Percentiles rank a stretch among this genome's conserved stretches.
These are phyloP conservation scores for Vaucheria bursata DNA, from an alignment of 352 stramenopile genomes.

Conservation along the genomic window DNA sequence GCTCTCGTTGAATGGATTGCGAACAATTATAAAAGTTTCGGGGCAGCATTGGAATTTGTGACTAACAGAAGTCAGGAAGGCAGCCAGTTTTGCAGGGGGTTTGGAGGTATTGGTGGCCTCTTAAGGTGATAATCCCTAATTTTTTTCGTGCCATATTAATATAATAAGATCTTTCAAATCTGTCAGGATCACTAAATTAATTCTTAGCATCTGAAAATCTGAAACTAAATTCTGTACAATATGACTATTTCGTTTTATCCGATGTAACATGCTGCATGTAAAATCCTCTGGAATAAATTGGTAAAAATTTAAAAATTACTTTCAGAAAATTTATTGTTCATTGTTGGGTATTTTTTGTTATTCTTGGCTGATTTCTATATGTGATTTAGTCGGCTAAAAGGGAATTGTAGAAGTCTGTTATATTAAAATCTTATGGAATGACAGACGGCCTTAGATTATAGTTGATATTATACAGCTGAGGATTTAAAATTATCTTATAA, in stretches of 20 bases:
- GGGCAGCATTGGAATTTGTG: slow-evolving; percentile 96
- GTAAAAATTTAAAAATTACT: background rate
- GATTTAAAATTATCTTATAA: too few species aligned
- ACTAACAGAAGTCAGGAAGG: slow-evolving; percentile 94
- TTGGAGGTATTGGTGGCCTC: slow-evolving; percentile 97
- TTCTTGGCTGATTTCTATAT: too few species aligned
- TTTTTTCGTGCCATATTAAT: too few species aligned
- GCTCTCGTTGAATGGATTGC: slow-evolving; percentile 98
- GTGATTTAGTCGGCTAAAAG: too few species aligned
- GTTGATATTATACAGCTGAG: too few species aligned
- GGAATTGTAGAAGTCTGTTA: too few species aligned
- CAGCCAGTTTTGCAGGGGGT: slow-evolving; percentile 98
- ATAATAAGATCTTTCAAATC: too few species aligned
- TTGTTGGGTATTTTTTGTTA: too few species aligned
- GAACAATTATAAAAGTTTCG: slow-evolving; percentile 99
- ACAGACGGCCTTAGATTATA: too few species aligned
- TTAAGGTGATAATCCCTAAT: slow-evolving; percentile 98
- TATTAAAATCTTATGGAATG: too few species aligned
- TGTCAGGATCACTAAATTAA: background rate
- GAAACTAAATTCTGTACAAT: background rate
- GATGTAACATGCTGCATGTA: background rate
- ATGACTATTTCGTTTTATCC: background rate
- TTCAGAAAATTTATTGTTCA: too few species aligned
- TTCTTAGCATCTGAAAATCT: background rate
- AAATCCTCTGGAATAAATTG: background rate